Base-by-base conservation (phyloP, 768 basidiomycete genomes). In the Lactarius vividus region DNA sequence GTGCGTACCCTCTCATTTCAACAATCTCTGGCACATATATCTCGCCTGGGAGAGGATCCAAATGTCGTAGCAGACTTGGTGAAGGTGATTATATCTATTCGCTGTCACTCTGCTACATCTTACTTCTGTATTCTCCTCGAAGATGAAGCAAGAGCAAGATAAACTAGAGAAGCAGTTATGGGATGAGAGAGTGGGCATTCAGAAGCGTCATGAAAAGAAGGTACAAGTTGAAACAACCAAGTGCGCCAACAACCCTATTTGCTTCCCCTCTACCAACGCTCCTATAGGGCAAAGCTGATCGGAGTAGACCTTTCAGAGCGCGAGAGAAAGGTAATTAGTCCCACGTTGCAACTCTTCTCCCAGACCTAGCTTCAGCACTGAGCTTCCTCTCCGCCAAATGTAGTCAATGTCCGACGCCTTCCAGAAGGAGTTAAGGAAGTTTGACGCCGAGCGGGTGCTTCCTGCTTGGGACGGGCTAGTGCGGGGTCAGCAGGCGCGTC, bases 391-490 rank as follows among this genome's bases (percentile, higher is more conserved):
- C 61, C 29, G 33, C 20, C 57, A 49, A 26, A 18, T 53, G 37
- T 74, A 94, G 92, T 85, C 81, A 81, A 77, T 93, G 70, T 82
- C 83, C 57, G 82, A 83, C 57, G 82, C 83, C 28, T 87, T 88
- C 76, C 84, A 82, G 65, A 84, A 79, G 69, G 91, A 92, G 66
- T 73, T 93, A 42, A 77, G 74, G 44, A 83, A 80, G 67, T 92
- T 92, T 72, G 92, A 93, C 72, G 71, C 71, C n/a, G 85, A 91
- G 59, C 81, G 88, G 42, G 88, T 81, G 11, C 74, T 93, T 7
- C 79, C 85, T 3, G 88, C 89, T 10, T 94, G 91, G 90, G 91
- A 91, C 71, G 84, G 83, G 23, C 79, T 94, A n/a, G 74, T 88
- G 23, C 77, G 83, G 58, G 85, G 83, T 70, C 92, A 94, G 73